Base-by-base conservation (phyloP, 306 rosid genomes). In the Vigna hirtella region DNA sequence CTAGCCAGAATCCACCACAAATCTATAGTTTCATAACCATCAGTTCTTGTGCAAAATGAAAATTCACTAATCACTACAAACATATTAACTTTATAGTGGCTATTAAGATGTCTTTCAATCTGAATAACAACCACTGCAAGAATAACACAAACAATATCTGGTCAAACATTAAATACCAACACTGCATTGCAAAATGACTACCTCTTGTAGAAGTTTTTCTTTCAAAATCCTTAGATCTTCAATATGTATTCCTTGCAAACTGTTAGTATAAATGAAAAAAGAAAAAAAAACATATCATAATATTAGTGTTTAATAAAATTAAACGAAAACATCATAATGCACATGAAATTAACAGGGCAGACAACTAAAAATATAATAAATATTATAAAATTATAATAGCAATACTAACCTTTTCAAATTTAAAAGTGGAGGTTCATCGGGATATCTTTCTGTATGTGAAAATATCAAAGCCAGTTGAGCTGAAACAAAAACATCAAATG, bases 341-440 rank as follows among this genome's bases (percentile, higher is more conserved):
- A 77, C 47, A 24, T 73, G 47, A 61, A 61, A 64, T 52, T 48
- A 50, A 74, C 56, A 67, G 52, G 28, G 53, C 45, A 76, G 34
- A 45, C 49, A 63, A 28, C 75, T 61, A 79, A 67, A 66, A 22
- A 67, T 20, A 66, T 43, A 30, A 75, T 8, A 26, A 76, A 80
- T 42, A 70, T 49, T 16, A 77, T 5, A 52, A 4, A 7, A 52
- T 34, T 32, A 45, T 5, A 13, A 47, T 6, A 49, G 66, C 28
- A 53, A 56, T 30, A 79, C 77, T 64, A 70, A 96, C 98, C 97
- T 96, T 85, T 72, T 91, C 82, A 96, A 81, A 75, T 87, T 96
- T 81, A 96, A 79, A 84, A 96, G 98, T 1, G 99, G 99, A 84
- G 98, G 96, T 77, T 96, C 99, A n/a, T 96, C 98, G 6, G 99